A percentile compares a stretch with the other conserved stretches of the same genome.
phyloP scores from a whole-genome alignment of 129 eudicot genomes.

The Saposhnikovia divaricata region DNA sequence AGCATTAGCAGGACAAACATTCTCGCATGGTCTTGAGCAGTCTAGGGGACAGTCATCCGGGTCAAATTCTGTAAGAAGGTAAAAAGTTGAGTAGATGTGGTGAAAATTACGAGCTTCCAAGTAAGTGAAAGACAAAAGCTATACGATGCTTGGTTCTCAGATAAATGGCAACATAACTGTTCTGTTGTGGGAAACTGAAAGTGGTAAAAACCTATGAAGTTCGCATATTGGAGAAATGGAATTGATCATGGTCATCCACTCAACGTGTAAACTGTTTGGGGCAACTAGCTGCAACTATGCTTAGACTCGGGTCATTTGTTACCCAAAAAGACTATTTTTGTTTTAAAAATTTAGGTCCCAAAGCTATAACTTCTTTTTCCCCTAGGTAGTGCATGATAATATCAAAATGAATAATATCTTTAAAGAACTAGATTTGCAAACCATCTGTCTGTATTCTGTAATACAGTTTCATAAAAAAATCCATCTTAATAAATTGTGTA shows the following conservation, averaged over 20 bases:
- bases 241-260: neutral
- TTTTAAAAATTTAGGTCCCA: neutral
- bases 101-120: neutral
- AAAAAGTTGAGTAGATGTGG: constrained; percentile 6
- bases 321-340: neutral
- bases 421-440: neutral
- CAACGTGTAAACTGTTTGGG: neutral
- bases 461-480: too few species aligned
- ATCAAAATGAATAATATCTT: neutral
- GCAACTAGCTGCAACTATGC: neutral
- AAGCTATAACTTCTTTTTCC: neutral
- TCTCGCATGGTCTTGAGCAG: constrained; percentile 88
- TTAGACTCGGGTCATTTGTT: neutral
- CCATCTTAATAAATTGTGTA: neutral
- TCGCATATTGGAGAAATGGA: neutral
- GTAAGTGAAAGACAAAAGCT: neutral
- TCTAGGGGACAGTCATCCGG: constrained; percentile 79
- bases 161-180: too few species aligned
- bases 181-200: neutral
- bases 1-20: constrained; percentile 85
- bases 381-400: neutral
- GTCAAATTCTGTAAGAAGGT: constrained; percentile 59
- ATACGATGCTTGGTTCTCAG: neutral
- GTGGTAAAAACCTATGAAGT: neutral
- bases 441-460: neutral